Conservation (phyloP, 345 rosid genomes). For the Eucalyptus caleyi region DNA sequence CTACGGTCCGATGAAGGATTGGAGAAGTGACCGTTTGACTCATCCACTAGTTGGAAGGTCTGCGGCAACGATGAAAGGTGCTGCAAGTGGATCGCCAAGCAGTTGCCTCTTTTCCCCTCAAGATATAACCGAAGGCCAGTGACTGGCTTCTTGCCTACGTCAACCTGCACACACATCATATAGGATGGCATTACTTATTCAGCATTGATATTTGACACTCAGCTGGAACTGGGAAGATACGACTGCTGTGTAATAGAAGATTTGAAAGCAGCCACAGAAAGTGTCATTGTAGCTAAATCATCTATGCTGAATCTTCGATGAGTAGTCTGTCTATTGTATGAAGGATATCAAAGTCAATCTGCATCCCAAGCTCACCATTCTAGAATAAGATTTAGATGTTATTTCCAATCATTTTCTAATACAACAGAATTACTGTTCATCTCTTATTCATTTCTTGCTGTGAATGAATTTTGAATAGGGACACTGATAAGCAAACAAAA, state of each 20-base stretch:
- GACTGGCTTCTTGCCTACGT: slow-evolving; percentile 36
- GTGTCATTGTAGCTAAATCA: not conserved
- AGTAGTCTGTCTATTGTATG: not conserved
- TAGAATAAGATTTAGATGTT: not conserved
- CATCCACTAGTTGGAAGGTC: slow-evolving; percentile 29
- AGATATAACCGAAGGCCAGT: slow-evolving; percentile 39
- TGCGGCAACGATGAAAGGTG: slow-evolving; percentile 41
- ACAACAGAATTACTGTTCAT: not conserved
- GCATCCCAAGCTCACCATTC: not conserved
- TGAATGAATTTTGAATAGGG: not conserved
- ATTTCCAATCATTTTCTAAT: not conserved
- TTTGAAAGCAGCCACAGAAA: not conserved
- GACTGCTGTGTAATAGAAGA: not conserved
- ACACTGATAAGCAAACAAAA: not conserved
- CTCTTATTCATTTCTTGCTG: not conserved
- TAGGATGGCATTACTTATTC: not conserved
- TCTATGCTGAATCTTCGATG: not conserved
- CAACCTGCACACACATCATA: slow-evolving; percentile 14
- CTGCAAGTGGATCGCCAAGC: slow-evolving; percentile 38
- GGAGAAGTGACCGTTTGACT: not conserved
- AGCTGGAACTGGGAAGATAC: not conserved
- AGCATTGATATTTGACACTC: not conserved
- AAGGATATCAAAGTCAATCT: not conserved
- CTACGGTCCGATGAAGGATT: not conserved
- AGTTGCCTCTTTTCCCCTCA: slow-evolving; percentile 36